A percentile compares a stretch with the other conserved stretches of the same genome.
Conservation (phyloP, 2,329 filamentous ascomycete species). For the Epichloe gansuensis region DNA sequence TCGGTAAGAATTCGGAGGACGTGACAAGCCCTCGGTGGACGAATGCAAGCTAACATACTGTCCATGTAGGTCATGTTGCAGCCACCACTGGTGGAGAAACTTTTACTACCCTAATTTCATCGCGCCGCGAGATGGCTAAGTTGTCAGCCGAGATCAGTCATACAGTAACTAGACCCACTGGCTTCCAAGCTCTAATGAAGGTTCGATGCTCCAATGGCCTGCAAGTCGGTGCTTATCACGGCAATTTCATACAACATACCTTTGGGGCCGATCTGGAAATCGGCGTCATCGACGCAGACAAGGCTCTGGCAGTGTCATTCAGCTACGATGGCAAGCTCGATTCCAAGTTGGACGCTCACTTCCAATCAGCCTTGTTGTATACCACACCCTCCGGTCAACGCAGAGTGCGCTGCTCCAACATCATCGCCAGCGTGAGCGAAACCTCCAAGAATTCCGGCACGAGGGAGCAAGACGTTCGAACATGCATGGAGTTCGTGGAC, state of each 20-base stretch:
- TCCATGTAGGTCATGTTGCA: conserved; percentile 57
- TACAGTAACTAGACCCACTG: conserved; percentile 77
- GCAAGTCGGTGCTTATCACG: conserved; percentile 87
- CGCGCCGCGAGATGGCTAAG: conserved; percentile 74
- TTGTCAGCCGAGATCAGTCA: conserved; percentile 77
- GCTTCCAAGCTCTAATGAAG: conserved; percentile 95
- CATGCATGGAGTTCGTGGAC: conserved; percentile 85
- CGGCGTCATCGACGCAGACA: conserved; percentile 84
- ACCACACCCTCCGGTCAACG: conserved; percentile 84
- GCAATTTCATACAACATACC: conserved; percentile 91
- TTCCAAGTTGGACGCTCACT: conserved; percentile 89
- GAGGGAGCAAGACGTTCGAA: conserved; percentile 48
- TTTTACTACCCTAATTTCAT: conserved; percentile 98
- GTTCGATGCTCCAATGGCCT: conserved; percentile 94
- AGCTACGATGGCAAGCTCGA: conserved; percentile 97
- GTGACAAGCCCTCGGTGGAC: not conserved
- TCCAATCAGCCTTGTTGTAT: conserved; percentile 90
- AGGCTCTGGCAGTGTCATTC: conserved; percentile 83
- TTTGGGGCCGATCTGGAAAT: conserved; percentile 93
- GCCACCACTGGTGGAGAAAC: conserved; percentile 87
- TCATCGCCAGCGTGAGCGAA: conserved; percentile 86
- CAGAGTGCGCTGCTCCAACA: conserved; percentile 82
- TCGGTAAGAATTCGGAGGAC: conserved; percentile 43
- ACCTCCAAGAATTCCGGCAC: conserved; percentile 27
- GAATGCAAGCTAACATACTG: conserved; percentile 1